A percentile compares a stretch with the other conserved stretches of the same genome.
Evolutionary conservation across 805 yeast genomes (phyloP).

Genomic region (Groenewaldozyma salmanticensis): DNA sequence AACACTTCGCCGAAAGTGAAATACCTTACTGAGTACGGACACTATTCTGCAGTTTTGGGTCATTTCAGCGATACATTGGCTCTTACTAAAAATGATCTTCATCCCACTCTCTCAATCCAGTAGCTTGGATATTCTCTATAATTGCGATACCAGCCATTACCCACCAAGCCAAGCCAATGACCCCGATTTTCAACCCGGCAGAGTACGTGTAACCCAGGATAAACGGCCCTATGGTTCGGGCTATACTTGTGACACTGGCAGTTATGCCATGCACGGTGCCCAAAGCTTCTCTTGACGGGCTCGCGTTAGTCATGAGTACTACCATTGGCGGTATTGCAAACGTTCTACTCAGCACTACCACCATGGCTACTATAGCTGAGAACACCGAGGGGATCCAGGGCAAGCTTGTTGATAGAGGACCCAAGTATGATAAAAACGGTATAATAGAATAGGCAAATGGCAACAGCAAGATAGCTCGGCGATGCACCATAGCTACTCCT

Average conservation of each 20-base stretch:
- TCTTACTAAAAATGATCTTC: constrained; percentile 5
- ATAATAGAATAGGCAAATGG: constrained; percentile 38
- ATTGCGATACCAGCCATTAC: constrained; percentile 14
- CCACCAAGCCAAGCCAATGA: constrained; percentile 21
- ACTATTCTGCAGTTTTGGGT: constrained; percentile 5
- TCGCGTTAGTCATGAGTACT: constrained; percentile 19
- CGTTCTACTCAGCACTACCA: constrained; percentile 16
- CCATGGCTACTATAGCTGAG: constrained; percentile 7
- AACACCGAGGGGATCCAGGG: constrained; percentile 5
- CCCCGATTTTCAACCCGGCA: constrained; percentile 14
- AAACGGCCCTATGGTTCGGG: constrained; percentile 19
- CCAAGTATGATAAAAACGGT: constrained; percentile 33
- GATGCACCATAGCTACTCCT: constrained; percentile 36
- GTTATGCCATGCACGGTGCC: constrained; percentile 22
- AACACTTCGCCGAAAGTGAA: constrained; percentile 4
- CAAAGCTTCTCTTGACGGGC: constrained; percentile 17
- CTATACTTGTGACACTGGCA: constrained; percentile 15
- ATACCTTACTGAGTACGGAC: constrained; percentile 7
- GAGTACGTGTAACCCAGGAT: constrained; percentile 19
- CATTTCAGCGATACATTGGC: not conserved
- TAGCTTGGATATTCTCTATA: constrained; percentile 13
- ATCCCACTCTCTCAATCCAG: constrained; percentile 17
- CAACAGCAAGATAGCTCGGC: constrained; percentile 33
- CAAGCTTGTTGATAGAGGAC: constrained; percentile 8
- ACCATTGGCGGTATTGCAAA: constrained; percentile 21